Evolutionary conservation across 202 grass and related monocot species (phyloP).

Genomic region (Carex sylvatica): DNA sequence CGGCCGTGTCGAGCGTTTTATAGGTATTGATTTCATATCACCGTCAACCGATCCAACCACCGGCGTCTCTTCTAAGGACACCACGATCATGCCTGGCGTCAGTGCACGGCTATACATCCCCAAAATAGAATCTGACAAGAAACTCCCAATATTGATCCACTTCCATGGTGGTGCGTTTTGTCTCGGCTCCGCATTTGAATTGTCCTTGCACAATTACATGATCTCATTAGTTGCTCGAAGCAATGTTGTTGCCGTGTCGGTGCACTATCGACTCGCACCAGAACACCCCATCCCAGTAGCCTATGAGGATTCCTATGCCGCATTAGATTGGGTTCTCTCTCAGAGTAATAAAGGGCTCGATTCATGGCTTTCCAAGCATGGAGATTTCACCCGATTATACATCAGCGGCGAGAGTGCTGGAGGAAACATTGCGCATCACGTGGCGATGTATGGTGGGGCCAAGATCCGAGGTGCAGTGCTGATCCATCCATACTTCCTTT

Average conservation of each 20-base stretch:
- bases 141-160: conserved; percentile 55
- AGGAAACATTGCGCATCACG: conserved; percentile 78
- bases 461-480: not conserved
- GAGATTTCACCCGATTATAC: conserved; percentile 50
- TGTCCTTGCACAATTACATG: conserved; percentile 50
- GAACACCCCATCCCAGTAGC: conserved; percentile 62
- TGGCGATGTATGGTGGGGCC: conserved; percentile 60
- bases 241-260: conserved; percentile 60
- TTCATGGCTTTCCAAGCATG: conserved; percentile 53
- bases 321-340: conserved; percentile 60
- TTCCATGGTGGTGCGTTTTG: conserved; percentile 55
- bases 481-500: conserved; percentile 25
- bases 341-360: conserved; percentile 11
- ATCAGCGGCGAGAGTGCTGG: conserved; percentile 75
- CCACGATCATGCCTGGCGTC: conserved; percentile 21
- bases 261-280: conserved; percentile 77
- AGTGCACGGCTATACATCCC: conserved; percentile 49
- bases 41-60: conserved; percentile 46
- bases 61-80: conserved; percentile 52
- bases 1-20: conserved; percentile 53
- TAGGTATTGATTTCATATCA: conserved; percentile 41
- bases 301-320: conserved; percentile 59
- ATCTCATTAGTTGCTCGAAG: conserved; percentile 49
- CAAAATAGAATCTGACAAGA: conserved; percentile 32
- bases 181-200: conserved; percentile 58